These are phyloP conservation scores for Megacollybia marginata DNA, from an alignment of 768 basidiomycete species.

Conservation along the genomic window DNA sequence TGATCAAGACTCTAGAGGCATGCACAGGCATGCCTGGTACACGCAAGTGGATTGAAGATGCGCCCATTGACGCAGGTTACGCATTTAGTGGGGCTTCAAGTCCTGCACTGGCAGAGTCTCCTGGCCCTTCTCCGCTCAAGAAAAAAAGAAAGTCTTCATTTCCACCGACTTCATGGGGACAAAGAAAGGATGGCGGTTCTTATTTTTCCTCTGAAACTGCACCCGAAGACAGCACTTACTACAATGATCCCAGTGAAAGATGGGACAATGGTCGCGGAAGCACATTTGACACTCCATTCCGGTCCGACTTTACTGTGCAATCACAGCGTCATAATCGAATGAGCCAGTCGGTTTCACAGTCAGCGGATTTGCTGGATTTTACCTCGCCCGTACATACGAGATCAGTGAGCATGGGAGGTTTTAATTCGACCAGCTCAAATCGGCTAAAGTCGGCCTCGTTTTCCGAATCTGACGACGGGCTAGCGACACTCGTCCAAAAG, in stretches of 20 bases:
- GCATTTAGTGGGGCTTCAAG: constrained; percentile 51
- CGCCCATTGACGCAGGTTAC: constrained; percentile 37
- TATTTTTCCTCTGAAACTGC: neutral
- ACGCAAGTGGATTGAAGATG: constrained; percentile 60
- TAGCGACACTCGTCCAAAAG: neutral
- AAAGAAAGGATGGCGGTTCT: constrained; percentile 24
- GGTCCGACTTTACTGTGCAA: constrained; percentile 32
- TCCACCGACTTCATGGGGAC: constrained; percentile 55
- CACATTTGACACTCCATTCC: constrained; percentile 35
- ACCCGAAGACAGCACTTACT: constrained; percentile 8
- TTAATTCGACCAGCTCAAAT: neutral
- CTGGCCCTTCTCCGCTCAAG: constrained; percentile 42
- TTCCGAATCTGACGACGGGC: constrained; percentile 7
- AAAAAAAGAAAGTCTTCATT: constrained; percentile 34
- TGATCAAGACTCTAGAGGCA: constrained; percentile 68
- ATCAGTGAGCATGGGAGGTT: constrained; percentile 7
- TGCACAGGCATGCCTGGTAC: constrained; percentile 66
- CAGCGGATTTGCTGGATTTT: neutral
- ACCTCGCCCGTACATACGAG: constrained; percentile 5
- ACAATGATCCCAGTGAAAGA: constrained; percentile 12
- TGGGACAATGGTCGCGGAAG: neutral
- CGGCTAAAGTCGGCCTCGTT: constrained; percentile 1
- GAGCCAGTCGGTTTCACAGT: constrained; percentile 22
- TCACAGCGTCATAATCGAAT: constrained; percentile 12
- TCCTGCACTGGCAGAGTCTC: constrained; percentile 25